Percentiles rank a stretch among this genome's conserved stretches.
Evolutionary conservation across 768 basidiomycete genomes (phyloP).

Genomic region (Xerocomus brunneocitrinus): DNA sequence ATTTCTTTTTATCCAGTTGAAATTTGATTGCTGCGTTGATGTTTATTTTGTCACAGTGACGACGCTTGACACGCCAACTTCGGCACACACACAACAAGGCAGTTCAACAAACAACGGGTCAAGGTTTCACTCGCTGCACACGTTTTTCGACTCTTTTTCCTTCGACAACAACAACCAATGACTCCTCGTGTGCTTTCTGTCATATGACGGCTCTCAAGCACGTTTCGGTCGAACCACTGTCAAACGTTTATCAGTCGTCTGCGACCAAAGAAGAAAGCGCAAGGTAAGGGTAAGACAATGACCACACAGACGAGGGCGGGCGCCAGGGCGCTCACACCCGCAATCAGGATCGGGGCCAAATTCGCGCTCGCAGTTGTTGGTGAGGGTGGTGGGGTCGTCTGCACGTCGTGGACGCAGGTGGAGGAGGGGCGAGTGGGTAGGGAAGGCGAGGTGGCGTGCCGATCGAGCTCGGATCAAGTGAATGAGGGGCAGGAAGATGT

Average conservation of each 20-base stretch:
- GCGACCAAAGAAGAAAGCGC: too few species aligned
- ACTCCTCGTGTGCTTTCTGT: slow-evolving; percentile 13
- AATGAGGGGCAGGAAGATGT: too few species aligned
- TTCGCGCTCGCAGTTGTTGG: slow-evolving; percentile 15
- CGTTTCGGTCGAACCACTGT: slow-evolving; percentile 15
- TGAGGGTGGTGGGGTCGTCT: slow-evolving; percentile 19
- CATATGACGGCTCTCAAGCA: slow-evolving; percentile 28
- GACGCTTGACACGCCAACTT: not conserved
- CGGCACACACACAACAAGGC: not conserved
- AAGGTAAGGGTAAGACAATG: too few species aligned
- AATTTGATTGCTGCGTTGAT: not conserved
- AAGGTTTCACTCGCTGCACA: not conserved
- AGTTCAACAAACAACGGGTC: not conserved
- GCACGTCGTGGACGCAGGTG: slow-evolving; percentile 27
- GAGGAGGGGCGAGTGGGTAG: slow-evolving; percentile 14
- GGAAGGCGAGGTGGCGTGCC: not conserved
- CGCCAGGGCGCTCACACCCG: not conserved
- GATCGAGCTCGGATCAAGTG: slow-evolving; percentile 3
- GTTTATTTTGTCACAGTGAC: not conserved
- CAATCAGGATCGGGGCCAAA: too few species aligned
- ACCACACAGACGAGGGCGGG: too few species aligned
- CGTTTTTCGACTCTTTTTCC: not conserved
- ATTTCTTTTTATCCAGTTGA: not conserved
- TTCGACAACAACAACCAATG: too few species aligned
- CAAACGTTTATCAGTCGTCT: slow-evolving; percentile 2